Base-by-base conservation (phyloP, 805 yeast species). In the Zygoascus ofunaensis region DNA sequence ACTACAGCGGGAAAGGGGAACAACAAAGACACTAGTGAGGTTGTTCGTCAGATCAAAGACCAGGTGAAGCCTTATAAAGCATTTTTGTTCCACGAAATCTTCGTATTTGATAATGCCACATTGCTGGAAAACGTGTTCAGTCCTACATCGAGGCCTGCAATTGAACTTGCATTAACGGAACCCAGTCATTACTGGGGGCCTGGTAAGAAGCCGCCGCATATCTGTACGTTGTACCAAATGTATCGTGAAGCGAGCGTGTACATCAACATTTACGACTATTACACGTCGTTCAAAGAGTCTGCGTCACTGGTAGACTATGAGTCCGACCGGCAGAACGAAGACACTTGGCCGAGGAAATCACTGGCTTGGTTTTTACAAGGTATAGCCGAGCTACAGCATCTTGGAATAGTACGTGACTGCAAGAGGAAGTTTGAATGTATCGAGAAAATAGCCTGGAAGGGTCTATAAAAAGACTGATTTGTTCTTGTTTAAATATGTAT, bases 241-340 rank as follows among this genome's bases (percentile, higher is more conserved):
- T 82, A 80, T 58, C 74, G 92, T 47, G 96, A 87, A 53, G 89
- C 95, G 0, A 82, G 84, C 20, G 69, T 79, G 2, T 64, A 71
- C 24, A 71, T 83, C 49, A 83, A 83, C 55, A 70, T 81, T 43
- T 79, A 69, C 61, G 94, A 83, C 52, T 79, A 78, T 52, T 83
- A 70, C 55, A 59, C 65, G 20, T 80, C 84, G 0, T 82, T 82
- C 62, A 74, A 69, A 55, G 74, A 49, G 24, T 26, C 34, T 17
- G n/a, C 24, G 24, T 26, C 30, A 8, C 7, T 12, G 12, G 30
- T 26, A 14, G 23, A 32, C 23, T 18, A 3, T 4, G n/a, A 14
- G 4, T 12, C 32, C 10, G 22, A 15, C n/a, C 4, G 4, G 23
- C 24, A 21, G 19, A 22, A 59, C 15, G 71, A 69, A 4, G 62